Percentiles rank a stretch among this genome's conserved stretches.
phyloP scores from a whole-genome alignment of 1,284 basidiomycete genomes.

The Sanghuangporus sanghuang region DNA sequence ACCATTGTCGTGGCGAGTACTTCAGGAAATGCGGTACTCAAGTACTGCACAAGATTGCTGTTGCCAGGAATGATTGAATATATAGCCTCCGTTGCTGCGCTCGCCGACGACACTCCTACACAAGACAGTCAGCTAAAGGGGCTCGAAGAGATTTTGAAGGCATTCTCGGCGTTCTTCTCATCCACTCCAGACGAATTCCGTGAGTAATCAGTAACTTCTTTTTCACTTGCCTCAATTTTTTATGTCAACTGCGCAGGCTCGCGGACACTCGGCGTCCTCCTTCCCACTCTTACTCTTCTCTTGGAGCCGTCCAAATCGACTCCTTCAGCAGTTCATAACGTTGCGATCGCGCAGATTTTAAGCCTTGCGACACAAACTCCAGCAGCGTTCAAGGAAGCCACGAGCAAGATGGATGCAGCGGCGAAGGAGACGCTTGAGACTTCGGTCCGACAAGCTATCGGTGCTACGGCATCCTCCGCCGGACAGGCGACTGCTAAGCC shows the following conservation, averaged over 20 bases:
- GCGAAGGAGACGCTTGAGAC: conserved; percentile 68
- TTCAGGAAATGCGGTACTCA: conserved; percentile 60
- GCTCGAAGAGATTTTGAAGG: conserved; percentile 77
- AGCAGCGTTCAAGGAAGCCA: conserved; percentile 82
- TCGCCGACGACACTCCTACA: conserved; percentile 47
- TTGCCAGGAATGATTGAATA: conserved; percentile 79
- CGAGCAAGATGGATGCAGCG: conserved; percentile 58
- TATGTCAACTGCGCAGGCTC: conserved; percentile 42
- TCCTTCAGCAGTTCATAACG: conserved; percentile 47
- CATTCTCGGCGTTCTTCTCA: conserved; percentile 63
- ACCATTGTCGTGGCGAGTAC: conserved; percentile 69
- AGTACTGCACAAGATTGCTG: conserved; percentile 68
- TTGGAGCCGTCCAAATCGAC: conserved; percentile 51
- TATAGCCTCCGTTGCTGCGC: conserved; percentile 62
- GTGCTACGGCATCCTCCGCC: conserved; percentile 32
- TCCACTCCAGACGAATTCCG: conserved; percentile 58
- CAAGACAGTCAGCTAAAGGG: conserved; percentile 55
- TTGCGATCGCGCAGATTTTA: conserved; percentile 73
- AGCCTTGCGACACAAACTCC: conserved; percentile 73
- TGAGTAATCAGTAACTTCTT: conserved; percentile 35
- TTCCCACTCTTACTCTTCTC: conserved; percentile 76
- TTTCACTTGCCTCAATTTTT: background rate
- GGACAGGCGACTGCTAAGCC: conserved; percentile 48
- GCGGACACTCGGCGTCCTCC: conserved; percentile 66
- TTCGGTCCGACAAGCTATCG: conserved; percentile 74